Percentiles rank a stretch among this genome's conserved stretches.
phyloP scores from a whole-genome alignment of 768 basidiomycete genomes.

The Hericium coralloides region DNA sequence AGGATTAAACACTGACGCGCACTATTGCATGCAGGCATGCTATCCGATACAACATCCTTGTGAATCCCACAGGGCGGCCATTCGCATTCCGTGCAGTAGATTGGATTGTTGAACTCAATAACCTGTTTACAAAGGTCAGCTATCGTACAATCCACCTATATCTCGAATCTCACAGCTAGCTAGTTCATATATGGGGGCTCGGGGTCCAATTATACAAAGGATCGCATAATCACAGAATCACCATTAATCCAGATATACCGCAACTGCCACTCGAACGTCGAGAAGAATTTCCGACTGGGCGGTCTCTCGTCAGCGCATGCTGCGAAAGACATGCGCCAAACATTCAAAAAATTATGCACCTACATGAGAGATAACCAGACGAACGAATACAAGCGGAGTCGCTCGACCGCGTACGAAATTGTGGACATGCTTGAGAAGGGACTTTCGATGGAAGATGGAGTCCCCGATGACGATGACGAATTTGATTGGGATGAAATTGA shows the following conservation, averaged over 20 bases:
- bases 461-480: neutral
- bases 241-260: neutral
- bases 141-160: no score
- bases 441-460: neutral
- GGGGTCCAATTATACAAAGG: neutral
- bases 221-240: neutral
- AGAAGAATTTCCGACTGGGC: neutral
- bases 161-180: no score
- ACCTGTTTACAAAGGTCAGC: conserved; percentile 33
- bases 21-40: no score
- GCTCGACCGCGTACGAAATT: neutral
- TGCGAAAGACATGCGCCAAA: neutral
- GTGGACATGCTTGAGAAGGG: neutral
- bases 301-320: neutral
- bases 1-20: no score
- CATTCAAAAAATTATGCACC: neutral
- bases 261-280: neutral
- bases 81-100: conserved; percentile 26
- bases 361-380: neutral
- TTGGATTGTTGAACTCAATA: conserved; percentile 34
- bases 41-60: conserved; percentile 17
- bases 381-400: neutral
- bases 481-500: neutral
- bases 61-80: conserved; percentile 28
- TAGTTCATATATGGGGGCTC: neutral